These are phyloP conservation scores for Clathrospora elynae DNA, from an alignment of 2,329 filamentous ascomycete species.

Conservation along the genomic window DNA sequence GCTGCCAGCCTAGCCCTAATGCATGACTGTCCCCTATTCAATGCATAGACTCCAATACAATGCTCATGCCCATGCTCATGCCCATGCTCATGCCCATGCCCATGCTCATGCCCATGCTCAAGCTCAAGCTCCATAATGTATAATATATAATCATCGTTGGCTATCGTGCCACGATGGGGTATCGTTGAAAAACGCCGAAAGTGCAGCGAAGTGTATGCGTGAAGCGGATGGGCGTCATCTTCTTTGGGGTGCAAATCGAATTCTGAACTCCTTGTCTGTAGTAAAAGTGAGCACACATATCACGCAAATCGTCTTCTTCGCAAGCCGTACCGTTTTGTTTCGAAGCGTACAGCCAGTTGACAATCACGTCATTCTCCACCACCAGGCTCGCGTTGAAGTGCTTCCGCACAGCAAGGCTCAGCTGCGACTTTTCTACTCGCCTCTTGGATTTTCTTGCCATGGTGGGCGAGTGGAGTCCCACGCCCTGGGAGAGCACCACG, in stretches of 20 bases:
- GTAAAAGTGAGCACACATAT: constrained; percentile 9
- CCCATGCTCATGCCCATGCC: constrained; percentile 4
- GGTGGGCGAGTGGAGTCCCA: constrained; percentile 75
- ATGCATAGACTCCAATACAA: constrained; percentile 39
- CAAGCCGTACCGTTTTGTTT: constrained; percentile 59
- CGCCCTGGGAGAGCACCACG: constrained; percentile 60
- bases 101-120: constrained; percentile 9
- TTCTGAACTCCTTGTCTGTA: constrained; percentile 55
- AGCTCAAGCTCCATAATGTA: constrained; percentile 33
- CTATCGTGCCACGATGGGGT: constrained; percentile 35
- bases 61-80: constrained; percentile 40
- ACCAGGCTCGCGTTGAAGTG: constrained; percentile 81
- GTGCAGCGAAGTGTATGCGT: constrained; percentile 29
- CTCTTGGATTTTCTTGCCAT: constrained; percentile 71
- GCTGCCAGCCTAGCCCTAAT: constrained; percentile 1
- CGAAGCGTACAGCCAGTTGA: constrained; percentile 76
- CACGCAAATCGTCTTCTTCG: not conserved
- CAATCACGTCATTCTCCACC: constrained; percentile 81
- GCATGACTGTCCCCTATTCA: constrained; percentile 8
- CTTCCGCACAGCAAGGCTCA: constrained; percentile 74
- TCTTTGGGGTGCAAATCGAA: constrained; percentile 50
- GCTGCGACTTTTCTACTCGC: constrained; percentile 72
- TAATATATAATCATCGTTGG: constrained; percentile 26
- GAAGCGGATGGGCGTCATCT: constrained; percentile 30
- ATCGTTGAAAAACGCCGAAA: constrained; percentile 42